phyloP scores from a whole-genome alignment of 2,329 filamentous ascomycete species.

The Trichoderma oligosporum region DNA sequence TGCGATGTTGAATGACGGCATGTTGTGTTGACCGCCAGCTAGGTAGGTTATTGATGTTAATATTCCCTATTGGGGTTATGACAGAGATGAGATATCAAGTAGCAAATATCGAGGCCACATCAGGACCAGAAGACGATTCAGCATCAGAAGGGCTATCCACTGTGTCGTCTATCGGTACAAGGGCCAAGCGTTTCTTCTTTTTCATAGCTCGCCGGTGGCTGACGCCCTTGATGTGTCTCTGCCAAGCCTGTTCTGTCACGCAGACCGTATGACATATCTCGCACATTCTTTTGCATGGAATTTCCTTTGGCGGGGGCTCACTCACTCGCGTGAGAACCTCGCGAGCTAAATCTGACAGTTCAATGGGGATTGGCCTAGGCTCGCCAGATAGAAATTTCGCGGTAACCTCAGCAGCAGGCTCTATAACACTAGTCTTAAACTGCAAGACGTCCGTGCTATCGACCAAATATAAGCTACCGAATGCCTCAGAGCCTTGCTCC shows the following conservation, averaged over 20 bases:
- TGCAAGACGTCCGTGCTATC: conserved; percentile 67
- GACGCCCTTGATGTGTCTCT: conserved; percentile 37
- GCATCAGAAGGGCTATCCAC: not conserved
- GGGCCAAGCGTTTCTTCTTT: conserved; percentile 37
- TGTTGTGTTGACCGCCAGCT: no score
- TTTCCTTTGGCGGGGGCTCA: conserved; percentile 48
- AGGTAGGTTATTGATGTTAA: not conserved
- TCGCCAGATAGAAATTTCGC: conserved; percentile 58
- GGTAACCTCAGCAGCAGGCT: conserved; percentile 61
- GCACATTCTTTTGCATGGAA: conserved; percentile 60
- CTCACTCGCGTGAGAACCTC: conserved; percentile 53
- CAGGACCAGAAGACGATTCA: conserved; percentile 12
- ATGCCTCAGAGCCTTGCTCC: conserved; percentile 47
- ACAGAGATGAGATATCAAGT: not conserved
- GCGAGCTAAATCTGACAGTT: conserved; percentile 46
- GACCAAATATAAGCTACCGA: conserved; percentile 67
- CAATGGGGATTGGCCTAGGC: conserved; percentile 48
- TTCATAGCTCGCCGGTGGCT: conserved; percentile 35
- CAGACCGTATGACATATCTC: conserved; percentile 66
- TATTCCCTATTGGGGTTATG: not conserved
- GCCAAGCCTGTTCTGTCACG: conserved; percentile 51
- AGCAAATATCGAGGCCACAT: conserved; percentile 11
- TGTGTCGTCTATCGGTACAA: conserved; percentile 32
- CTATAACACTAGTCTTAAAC: conserved; percentile 63
- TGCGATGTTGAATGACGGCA: no score